Conservation (phyloP, 345 rosid species). For the Syzygium jambos region DNA sequence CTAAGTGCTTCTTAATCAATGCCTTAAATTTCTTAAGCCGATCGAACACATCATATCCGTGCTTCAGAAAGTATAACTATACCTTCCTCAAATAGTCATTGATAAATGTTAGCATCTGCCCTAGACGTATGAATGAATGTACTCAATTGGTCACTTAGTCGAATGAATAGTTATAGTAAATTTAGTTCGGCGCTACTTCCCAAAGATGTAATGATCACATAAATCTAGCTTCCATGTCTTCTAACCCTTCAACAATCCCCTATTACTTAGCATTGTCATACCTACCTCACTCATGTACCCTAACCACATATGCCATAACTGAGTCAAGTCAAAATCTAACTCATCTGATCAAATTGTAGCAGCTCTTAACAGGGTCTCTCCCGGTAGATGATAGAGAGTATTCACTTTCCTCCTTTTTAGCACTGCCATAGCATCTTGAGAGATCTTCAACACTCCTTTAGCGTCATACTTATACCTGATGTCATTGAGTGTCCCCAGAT, state of each 20-base stretch:
- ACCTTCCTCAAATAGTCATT: too few species aligned
- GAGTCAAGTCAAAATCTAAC: neutral
- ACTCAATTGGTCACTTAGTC: neutral
- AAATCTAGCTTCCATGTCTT: too few species aligned
- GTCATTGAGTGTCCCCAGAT: neutral
- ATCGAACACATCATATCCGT: neutral
- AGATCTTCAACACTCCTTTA: neutral
- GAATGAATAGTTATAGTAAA: too few species aligned
- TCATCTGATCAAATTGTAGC: too few species aligned
- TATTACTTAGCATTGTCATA: neutral
- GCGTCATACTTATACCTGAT: neutral
- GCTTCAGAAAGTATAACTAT: neutral
- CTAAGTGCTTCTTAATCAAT: rapidly evolving
- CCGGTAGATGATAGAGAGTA: neutral
- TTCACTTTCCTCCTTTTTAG: neutral
- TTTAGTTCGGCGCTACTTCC: too few species aligned
- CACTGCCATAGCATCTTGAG: neutral
- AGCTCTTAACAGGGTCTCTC: neutral
- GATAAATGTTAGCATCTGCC: neutral
- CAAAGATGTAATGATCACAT: neutral
- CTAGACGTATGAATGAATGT: neutral
- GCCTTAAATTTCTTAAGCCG: too few species aligned
- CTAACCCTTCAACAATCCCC: neutral
- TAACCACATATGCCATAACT: neutral
- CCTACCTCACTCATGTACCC: neutral